Percentiles rank a stretch among this genome's conserved stretches.
phyloP scores from a whole-genome alignment of 495 filamentous ascomycete genomes.

The Hyphodiscus hymeniophilus region DNA sequence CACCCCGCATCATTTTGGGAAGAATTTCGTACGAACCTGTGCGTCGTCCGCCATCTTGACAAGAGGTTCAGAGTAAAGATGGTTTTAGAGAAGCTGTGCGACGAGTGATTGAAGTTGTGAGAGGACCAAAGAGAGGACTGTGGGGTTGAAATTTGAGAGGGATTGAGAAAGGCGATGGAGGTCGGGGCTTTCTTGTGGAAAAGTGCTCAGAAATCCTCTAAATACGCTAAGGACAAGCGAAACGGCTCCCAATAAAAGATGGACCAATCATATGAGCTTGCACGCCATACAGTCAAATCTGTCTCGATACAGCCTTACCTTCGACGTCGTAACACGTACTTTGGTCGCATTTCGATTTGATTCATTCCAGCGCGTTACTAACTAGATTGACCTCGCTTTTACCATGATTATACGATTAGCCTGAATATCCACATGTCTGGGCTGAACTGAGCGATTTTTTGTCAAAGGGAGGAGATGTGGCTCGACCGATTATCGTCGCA shows the following conservation, averaged over 20 bases:
- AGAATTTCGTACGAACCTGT: constrained; percentile 45
- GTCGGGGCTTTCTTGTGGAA: too few species aligned
- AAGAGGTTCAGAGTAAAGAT: constrained; percentile 27
- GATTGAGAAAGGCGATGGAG: constrained; percentile 11
- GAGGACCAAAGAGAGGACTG: constrained; percentile 10
- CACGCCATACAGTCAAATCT: too few species aligned
- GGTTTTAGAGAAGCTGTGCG: constrained; percentile 22
- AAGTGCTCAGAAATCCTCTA: too few species aligned
- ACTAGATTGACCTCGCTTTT: not conserved
- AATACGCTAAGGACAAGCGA: too few species aligned
- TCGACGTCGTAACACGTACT: too few species aligned
- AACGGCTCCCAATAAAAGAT: too few species aligned
- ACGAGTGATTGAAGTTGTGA: constrained; percentile 3
- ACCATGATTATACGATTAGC: constrained; percentile 5
- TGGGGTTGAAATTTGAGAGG: constrained; percentile 2
- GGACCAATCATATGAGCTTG: too few species aligned
- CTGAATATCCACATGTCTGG: not conserved
- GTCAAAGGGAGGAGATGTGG: constrained; percentile 55
- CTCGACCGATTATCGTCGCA: constrained; percentile 77
- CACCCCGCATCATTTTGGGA: too few species aligned
- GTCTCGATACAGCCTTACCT: too few species aligned
- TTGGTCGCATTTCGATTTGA: not conserved
- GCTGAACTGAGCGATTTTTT: not conserved
- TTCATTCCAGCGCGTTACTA: too few species aligned
- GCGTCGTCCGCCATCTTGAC: constrained; percentile 52